Percentiles rank a stretch among this genome's conserved stretches.
These are phyloP conservation scores for Gymnopilus dilepis DNA, from an alignment of 768 basidiomycete genomes.

Conservation along the genomic window DNA sequence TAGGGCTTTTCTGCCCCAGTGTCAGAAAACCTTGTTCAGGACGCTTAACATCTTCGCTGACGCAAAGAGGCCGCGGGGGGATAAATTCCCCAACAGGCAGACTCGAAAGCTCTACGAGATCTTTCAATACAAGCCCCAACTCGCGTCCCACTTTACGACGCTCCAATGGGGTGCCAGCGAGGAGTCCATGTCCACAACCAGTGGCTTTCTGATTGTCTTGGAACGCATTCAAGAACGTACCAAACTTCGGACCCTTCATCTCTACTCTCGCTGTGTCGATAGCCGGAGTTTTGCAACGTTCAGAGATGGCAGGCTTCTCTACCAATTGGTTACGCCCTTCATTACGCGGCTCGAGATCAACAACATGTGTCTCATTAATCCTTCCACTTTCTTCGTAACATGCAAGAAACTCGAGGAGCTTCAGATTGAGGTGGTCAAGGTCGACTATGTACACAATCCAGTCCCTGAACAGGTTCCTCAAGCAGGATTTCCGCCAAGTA, in stretches of 20 bases:
- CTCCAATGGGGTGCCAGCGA: background rate
- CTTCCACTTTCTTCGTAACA: background rate
- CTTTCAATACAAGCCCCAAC: background rate
- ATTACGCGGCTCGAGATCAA: background rate
- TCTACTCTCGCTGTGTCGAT: background rate
- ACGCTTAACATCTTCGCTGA: background rate
- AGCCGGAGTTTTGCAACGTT: background rate
- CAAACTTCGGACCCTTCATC: background rate
- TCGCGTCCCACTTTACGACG: background rate
- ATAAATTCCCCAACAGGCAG: background rate
- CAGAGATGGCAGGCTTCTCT: background rate
- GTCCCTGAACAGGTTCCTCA: background rate
- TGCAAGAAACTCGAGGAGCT: background rate
- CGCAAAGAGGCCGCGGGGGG: background rate
- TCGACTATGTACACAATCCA: background rate
- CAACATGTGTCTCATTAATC: background rate
- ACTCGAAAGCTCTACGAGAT: background rate
- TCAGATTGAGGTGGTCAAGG: background rate
- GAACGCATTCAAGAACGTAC: background rate
- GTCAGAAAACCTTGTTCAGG: background rate
- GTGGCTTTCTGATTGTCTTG: background rate
- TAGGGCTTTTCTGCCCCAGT: background rate
- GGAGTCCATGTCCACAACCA: background rate
- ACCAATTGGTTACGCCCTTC: background rate
- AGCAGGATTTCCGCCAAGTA: background rate